Evolutionary conservation across 352 stramenopile genomes (phyloP).

Genomic region (Globisporangium solare): DNA sequence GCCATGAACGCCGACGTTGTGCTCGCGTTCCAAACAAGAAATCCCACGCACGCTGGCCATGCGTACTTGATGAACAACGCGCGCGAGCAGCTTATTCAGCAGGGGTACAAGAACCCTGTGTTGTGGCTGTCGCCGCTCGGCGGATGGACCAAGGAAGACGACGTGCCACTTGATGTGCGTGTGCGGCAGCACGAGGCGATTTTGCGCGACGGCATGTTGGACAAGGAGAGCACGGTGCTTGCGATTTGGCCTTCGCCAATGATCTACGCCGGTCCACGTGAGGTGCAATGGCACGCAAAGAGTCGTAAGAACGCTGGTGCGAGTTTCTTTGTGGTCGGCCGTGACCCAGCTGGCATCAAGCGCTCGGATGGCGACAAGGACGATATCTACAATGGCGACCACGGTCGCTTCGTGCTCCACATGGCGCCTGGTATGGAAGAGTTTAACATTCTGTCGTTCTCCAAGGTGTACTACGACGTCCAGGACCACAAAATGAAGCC

Average conservation of each 20-base stretch:
- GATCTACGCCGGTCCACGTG: slow-evolving; percentile 97
- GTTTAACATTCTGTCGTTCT: slow-evolving; percentile 94
- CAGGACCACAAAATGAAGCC: slow-evolving; percentile 98
- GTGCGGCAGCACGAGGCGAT: slow-evolving; percentile 96
- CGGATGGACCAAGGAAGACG: slow-evolving; percentile 98
- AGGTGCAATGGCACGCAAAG: slow-evolving; percentile 99
- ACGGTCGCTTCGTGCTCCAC: slow-evolving; percentile 96
- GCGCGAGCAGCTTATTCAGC: slow-evolving; percentile 89
- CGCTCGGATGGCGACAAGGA: slow-evolving; percentile 92
- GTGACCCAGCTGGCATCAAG: slow-evolving; percentile 98
- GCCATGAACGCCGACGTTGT: slow-evolving; percentile 95
- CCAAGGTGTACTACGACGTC: slow-evolving; percentile 98
- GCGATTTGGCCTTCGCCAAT: slow-evolving; percentile 98
- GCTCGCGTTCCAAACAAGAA: slow-evolving; percentile 97
- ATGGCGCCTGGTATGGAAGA: slow-evolving; percentile 94
- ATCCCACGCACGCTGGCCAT: slow-evolving; percentile 97
- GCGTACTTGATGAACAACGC: slow-evolving; percentile 98
- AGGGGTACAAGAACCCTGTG: slow-evolving; percentile 95
- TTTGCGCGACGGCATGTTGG: slow-evolving; percentile 91
- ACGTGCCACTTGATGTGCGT: slow-evolving; percentile 97
- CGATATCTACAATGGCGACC: slow-evolving; percentile 95
- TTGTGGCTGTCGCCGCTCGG: slow-evolving; percentile 96
- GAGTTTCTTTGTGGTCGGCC: slow-evolving; percentile 97
- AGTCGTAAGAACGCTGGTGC: slow-evolving; percentile 94
- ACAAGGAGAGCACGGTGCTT: slow-evolving; percentile 96